A percentile compares a stretch with the other conserved stretches of the same genome.
Conservation (phyloP, 73 alveolate genomes). For the Paramecium bursaria region DNA sequence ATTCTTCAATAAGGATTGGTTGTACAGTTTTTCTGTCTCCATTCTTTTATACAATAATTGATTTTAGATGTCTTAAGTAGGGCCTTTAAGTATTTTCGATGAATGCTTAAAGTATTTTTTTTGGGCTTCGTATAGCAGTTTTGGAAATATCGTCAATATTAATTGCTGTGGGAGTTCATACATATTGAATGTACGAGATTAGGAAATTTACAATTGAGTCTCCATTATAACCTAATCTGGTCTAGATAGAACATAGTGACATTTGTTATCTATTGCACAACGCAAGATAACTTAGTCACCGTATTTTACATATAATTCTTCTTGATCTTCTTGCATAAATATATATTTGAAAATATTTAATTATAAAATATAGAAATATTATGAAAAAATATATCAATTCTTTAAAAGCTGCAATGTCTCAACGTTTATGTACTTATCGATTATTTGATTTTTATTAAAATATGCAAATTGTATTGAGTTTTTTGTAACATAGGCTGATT, state of each 20-base stretch:
- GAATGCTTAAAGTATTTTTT: slow-evolving; percentile 29
- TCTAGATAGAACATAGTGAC: slow-evolving; percentile 13
- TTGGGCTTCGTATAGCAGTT: slow-evolving; percentile 45
- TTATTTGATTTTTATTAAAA: no score
- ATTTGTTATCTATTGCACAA: slow-evolving; percentile 27
- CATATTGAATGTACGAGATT: slow-evolving; percentile 48
- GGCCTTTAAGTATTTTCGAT: not conserved
- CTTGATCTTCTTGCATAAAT: slow-evolving; percentile 30
- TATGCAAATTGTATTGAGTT: no score
- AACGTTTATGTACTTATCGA: no score
- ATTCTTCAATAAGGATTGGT: slow-evolving; percentile 6
- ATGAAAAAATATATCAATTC: no score
- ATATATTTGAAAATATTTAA: no score
- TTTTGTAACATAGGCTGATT: no score
- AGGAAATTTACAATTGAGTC: not conserved
- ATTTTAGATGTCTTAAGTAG: slow-evolving; percentile 4
- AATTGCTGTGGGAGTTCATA: slow-evolving; percentile 28
- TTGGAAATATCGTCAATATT: slow-evolving; percentile 42
- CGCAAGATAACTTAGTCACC: slow-evolving; percentile 31
- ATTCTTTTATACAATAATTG: slow-evolving; percentile 20
- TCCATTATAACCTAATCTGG: slow-evolving; percentile 12
- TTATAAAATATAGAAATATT: no score
- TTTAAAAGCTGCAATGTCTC: no score
- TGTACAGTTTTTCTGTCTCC: slow-evolving; percentile 55
- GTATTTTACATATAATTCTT: slow-evolving; percentile 9